Conservation (phyloP, 345 rosid genomes). For the Cardamine resedifolia region DNA sequence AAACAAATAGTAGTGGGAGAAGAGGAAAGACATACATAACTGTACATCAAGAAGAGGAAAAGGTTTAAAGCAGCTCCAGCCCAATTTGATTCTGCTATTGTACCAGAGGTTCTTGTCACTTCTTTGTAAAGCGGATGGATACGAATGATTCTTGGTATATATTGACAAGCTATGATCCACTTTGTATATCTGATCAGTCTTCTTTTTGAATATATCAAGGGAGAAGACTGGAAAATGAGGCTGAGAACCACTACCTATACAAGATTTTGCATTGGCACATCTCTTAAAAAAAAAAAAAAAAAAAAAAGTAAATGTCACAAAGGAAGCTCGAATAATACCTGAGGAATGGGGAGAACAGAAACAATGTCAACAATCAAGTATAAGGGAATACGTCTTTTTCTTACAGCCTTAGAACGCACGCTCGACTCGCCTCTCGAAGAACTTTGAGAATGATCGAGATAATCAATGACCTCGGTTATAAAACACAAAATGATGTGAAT, state of each 20-base stretch:
- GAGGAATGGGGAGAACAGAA: slow-evolving; percentile 39
- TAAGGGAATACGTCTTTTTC: background rate
- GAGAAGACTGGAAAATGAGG: background rate
- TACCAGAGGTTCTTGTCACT: slow-evolving; percentile 25
- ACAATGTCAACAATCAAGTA: slow-evolving; percentile 25
- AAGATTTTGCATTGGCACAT: slow-evolving; percentile 21
- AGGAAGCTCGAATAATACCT: too few relatives aligned
- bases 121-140: slow-evolving; percentile 20
- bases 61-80: slow-evolving; percentile 31
- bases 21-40: slow-evolving; percentile 20
- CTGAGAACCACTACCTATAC: slow-evolving; percentile 16
- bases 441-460: background rate
- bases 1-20: background rate
- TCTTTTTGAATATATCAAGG: background rate
- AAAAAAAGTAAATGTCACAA: too few relatives aligned
- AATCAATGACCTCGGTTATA: background rate
- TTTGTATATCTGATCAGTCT: background rate
- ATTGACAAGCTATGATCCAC: slow-evolving; percentile 22
- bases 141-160: slow-evolving; percentile 26
- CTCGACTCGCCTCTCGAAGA: slow-evolving; percentile 3
- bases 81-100: slow-evolving; percentile 20
- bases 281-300: too few relatives aligned
- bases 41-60: slow-evolving; percentile 14
- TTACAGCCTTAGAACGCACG: background rate
- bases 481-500: slow-evolving; percentile 14